Conservation (phyloP, 202 grass and related monocot genomes). For the Zoysia matrella region DNA sequence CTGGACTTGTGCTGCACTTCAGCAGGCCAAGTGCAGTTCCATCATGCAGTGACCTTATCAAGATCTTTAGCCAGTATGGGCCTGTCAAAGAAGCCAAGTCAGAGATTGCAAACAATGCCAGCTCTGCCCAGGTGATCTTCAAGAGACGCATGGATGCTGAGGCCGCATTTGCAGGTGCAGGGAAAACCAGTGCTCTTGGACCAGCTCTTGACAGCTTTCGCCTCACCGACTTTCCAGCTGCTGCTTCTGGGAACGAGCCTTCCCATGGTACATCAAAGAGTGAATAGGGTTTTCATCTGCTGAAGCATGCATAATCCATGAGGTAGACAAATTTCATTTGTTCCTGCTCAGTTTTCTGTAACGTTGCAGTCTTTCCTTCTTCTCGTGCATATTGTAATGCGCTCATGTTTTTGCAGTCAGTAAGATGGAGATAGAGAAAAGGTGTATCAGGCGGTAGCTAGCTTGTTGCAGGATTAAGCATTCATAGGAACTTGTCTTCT, state of each 20-base stretch:
- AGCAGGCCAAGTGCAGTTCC: too few species aligned
- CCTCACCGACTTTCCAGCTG: constrained; percentile 51
- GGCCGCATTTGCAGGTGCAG: constrained; percentile 60
- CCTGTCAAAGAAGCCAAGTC: constrained; percentile 44
- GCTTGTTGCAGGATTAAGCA: constrained; percentile 37
- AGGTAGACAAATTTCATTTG: constrained; percentile 20
- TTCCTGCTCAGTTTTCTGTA: not conserved
- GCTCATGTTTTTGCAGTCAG: constrained; percentile 37
- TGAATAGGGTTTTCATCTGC: too few species aligned
- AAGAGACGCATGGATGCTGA: constrained; percentile 79
- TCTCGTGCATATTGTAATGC: not conserved
- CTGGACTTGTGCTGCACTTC: constrained; percentile 59
- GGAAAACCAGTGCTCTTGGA: constrained; percentile 68
- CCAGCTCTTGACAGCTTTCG: constrained; percentile 64
- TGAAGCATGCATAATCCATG: not conserved
- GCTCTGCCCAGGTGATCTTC: constrained; percentile 66
- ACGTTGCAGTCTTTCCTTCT: too few species aligned
- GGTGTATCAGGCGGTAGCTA: constrained; percentile 16
- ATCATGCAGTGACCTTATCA: too few species aligned
- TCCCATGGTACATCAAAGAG: too few species aligned
- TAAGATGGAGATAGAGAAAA: not conserved
- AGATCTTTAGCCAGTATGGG: too few species aligned
- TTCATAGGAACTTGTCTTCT: constrained; percentile 34
- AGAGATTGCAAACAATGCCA: constrained; percentile 47
- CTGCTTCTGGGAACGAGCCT: too few species aligned